A percentile compares a stretch with the other conserved stretches of the same genome.
phyloP scores from a whole-genome alignment of 2,329 filamentous ascomycete species.

The Phoma sp. region DNA sequence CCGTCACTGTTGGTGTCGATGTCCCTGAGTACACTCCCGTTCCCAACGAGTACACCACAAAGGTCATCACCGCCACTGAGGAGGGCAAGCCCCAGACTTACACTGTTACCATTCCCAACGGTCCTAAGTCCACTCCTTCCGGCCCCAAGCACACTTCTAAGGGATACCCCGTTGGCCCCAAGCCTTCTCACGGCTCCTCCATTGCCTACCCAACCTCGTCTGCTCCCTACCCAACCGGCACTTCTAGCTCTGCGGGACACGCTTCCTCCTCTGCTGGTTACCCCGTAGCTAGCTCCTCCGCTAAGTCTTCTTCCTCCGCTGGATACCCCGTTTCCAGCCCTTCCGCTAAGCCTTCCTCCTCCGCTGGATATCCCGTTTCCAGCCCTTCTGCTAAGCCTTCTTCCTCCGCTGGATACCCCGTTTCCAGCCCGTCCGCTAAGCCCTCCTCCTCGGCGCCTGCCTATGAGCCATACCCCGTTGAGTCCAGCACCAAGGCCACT shows the following conservation, averaged over 20 bases:
- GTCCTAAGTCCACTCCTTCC: conserved; percentile 13
- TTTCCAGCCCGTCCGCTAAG: not conserved
- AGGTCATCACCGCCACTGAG: conserved; percentile 43
- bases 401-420: conserved; percentile 8
- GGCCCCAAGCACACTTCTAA: not conserved
- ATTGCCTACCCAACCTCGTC: conserved; percentile 16
- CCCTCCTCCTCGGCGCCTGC: conserved; percentile 9
- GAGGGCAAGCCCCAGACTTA: conserved; percentile 26
- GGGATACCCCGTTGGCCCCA: conserved; percentile 18
- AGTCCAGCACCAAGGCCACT: conserved; percentile 11
- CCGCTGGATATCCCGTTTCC: conserved; percentile 22
- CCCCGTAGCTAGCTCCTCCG: conserved; percentile 11
- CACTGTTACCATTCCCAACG: conserved; percentile 29
- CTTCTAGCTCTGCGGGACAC: too few relatives aligned
- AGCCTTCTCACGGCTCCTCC: conserved; percentile 21
- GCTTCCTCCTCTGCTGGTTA: conserved; percentile 18
- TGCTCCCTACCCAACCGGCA: conserved; percentile 37
- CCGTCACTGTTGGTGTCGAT: conserved; percentile 21
- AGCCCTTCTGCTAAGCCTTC: conserved; percentile 6
- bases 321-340: conserved; percentile 16
- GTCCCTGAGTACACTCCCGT: conserved; percentile 18
- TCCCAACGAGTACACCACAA: conserved; percentile 25
- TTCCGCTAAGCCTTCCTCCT: conserved; percentile 14
- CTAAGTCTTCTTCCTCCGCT: conserved; percentile 18
- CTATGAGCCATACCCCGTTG: conserved; percentile 14